phyloP scores from a whole-genome alignment of 2,329 filamentous ascomycete species.

The Aspergillus puulaauensis region DNA sequence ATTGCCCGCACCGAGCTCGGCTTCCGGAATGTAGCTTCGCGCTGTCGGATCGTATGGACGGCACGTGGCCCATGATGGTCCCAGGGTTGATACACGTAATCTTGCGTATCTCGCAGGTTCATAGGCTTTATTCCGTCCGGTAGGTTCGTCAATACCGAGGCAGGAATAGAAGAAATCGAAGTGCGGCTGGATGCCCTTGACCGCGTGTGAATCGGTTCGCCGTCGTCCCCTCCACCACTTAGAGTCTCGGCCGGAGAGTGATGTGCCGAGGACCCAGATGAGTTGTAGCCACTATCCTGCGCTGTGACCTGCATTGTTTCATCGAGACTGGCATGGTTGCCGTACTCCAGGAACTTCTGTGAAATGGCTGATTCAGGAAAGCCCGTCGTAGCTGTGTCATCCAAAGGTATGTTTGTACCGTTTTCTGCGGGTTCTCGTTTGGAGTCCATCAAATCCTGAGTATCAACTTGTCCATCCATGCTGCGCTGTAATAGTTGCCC shows the following conservation, averaged over 20 bases:
- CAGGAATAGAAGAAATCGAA: slow-evolving; percentile 42
- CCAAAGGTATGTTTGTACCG: not conserved
- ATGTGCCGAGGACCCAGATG: slow-evolving; percentile 33
- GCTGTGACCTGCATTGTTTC: slow-evolving; percentile 20
- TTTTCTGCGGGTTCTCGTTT: not conserved
- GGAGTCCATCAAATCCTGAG: not conserved
- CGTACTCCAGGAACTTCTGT: slow-evolving; percentile 3
- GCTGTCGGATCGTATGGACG: slow-evolving; percentile 31
- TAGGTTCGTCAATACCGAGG: slow-evolving; percentile 37
- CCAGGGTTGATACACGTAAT: slow-evolving; percentile 15
- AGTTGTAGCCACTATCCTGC: slow-evolving; percentile 33
- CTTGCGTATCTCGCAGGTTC: slow-evolving; percentile 18
- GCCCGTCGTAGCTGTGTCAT: not conserved
- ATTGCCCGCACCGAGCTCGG: slow-evolving; percentile 47
- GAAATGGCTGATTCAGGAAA: not conserved
- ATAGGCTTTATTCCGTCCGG: slow-evolving; percentile 25
- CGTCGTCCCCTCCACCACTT: slow-evolving; percentile 28
- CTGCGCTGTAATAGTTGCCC: not conserved
- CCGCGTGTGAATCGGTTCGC: slow-evolving; percentile 21
- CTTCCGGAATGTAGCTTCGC: slow-evolving; percentile 42
- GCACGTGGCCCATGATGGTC: slow-evolving; percentile 18
- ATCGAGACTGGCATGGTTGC: slow-evolving; percentile 12
- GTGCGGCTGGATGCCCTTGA: slow-evolving; percentile 40
- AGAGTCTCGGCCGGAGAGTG: slow-evolving; percentile 29
- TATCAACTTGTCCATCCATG: not conserved